A percentile compares a stretch with the other conserved stretches of the same genome.
These are phyloP conservation scores for Suillus subaureus DNA, from an alignment of 768 basidiomycete species.

Conservation along the genomic window DNA sequence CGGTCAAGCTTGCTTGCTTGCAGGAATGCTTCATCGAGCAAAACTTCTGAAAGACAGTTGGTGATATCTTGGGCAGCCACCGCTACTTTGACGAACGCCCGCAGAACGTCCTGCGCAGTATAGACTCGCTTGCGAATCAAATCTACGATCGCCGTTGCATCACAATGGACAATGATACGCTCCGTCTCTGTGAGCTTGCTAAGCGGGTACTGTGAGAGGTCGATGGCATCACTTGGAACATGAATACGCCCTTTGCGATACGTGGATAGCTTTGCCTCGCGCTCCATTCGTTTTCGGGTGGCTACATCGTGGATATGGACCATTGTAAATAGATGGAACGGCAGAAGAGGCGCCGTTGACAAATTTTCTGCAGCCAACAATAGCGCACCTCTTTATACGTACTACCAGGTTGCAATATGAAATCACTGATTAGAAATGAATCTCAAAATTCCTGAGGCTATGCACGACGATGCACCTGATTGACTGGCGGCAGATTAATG, in stretches of 20 bases:
- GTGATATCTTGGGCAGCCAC: constrained; percentile 37
- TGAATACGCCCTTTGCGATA: constrained; percentile 7
- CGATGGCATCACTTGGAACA: constrained; percentile 10
- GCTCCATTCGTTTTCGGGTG: constrained; percentile 28
- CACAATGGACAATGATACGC: constrained; percentile 30
- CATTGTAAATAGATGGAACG: neutral
- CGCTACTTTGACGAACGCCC: constrained; percentile 29
- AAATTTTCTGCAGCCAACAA: neutral
- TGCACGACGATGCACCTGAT: neutral
- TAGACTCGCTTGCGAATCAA: constrained; percentile 23
- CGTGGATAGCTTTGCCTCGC: constrained; percentile 20
- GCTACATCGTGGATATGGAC: constrained; percentile 3
- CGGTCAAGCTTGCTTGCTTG: constrained; percentile 54
- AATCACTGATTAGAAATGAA: neutral
- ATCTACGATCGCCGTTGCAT: constrained; percentile 31
- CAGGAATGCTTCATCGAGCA: constrained; percentile 50
- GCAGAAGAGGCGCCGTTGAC: neutral
- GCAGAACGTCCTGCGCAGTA: constrained; percentile 28
- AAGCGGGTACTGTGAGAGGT: constrained; percentile 32
- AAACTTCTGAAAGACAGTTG: constrained; percentile 61
- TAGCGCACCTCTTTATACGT: constrained; percentile 2
- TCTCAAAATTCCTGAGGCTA: neutral
- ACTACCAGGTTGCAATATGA: neutral
- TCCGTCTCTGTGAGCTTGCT: constrained; percentile 26
- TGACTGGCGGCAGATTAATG: neutral